These are phyloP conservation scores for Lodderomyces metapsilosis DNA, from an alignment of 1,139 yeast species.

Conservation along the genomic window DNA sequence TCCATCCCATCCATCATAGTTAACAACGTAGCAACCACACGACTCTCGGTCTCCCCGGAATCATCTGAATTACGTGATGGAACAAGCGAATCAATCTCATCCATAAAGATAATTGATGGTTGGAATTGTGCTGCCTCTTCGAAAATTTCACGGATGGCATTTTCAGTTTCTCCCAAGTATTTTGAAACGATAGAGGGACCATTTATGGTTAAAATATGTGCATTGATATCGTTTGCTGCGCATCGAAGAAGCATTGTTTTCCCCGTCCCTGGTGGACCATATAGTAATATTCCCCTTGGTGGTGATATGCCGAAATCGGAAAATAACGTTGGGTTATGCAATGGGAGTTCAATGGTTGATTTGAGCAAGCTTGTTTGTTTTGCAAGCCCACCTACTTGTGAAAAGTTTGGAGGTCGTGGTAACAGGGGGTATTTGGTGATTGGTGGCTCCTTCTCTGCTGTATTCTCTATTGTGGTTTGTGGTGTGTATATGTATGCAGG, in stretches of 20 bases:
- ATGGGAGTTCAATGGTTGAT: conserved; percentile 75
- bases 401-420: conserved; percentile 43
- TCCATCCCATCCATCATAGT: conserved; percentile 91
- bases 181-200: conserved; percentile 93
- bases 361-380: conserved; percentile 62
- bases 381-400: conserved; percentile 73
- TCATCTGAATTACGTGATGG: conserved; percentile 83
- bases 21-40: conserved; percentile 85
- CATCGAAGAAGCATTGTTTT: conserved; percentile 86
- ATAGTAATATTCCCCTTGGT: conserved; percentile 84
- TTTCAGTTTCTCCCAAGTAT: conserved; percentile 91
- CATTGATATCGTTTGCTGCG: conserved; percentile 65
- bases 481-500: conserved; percentile 48
- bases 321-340: conserved; percentile 74
- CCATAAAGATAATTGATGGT: conserved; percentile 84
- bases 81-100: conserved; percentile 88
- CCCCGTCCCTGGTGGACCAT: conserved; percentile 99
- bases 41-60: conserved; percentile 81
- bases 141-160: conserved; percentile 75
- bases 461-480: conserved; percentile 26
- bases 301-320: conserved; percentile 85
- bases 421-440: conserved; percentile 35
- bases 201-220: conserved; percentile 80
- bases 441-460: conserved; percentile 19
- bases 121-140: conserved; percentile 81